phyloP scores from a whole-genome alignment of 1,284 basidiomycete species.

The Trametes sp. region DNA sequence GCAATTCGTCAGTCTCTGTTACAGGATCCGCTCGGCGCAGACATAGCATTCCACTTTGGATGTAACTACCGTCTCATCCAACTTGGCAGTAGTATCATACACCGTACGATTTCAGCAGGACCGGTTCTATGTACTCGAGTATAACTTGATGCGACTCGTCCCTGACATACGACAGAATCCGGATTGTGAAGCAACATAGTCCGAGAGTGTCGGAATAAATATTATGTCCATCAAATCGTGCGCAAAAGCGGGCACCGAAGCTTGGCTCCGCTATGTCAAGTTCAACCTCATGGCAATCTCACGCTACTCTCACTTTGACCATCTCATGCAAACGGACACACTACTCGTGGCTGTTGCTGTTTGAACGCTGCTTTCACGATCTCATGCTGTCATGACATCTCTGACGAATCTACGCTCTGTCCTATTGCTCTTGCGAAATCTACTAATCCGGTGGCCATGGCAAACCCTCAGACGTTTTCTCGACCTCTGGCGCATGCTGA shows the following conservation, averaged over 20 bases:
- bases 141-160: background rate
- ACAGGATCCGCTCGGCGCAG: background rate
- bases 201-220: background rate
- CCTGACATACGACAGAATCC: too few relatives aligned
- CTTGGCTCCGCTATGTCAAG: background rate
- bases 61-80: too few relatives aligned
- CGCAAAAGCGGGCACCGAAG: too few relatives aligned
- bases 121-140: background rate
- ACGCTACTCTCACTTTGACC: conserved; percentile 7
- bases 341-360: background rate
- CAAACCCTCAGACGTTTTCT: background rate
- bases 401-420: background rate
- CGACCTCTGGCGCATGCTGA: background rate
- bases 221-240: too few relatives aligned
- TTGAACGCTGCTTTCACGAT: background rate
- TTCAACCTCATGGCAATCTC: conserved; percentile 5
- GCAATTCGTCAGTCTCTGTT: too few relatives aligned
- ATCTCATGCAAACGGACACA: background rate
- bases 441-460: background rate
- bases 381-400: background rate
- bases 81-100: too few relatives aligned
- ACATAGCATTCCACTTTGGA: too few relatives aligned
- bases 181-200: too few relatives aligned
- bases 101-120: too few relatives aligned
- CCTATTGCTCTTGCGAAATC: background rate